Base-by-base conservation (phyloP, 768 basidiomycete species). In the Thelephora aurantiotincta region DNA sequence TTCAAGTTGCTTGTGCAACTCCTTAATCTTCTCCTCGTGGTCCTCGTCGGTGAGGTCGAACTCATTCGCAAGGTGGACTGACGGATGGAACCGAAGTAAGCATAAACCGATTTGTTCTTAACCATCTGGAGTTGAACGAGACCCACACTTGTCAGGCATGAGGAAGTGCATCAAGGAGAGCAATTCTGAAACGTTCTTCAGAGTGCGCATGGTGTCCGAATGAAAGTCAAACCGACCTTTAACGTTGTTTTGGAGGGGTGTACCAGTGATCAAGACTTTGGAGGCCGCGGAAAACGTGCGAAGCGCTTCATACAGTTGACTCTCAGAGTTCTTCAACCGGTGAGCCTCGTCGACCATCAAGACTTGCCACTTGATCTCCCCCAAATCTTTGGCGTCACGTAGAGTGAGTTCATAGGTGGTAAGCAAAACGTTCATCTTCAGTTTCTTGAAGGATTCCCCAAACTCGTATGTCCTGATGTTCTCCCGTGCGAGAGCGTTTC, bases 111-210 rank as follows among this genome's bases (percentile, higher is more conserved):
- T 34, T 43, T 45, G 23, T 20, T 11, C 38, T 34, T 45, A 33
- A 18, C 34, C 11, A 46, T 36, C 46, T 47, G 35, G 42, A 11
- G 35, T 41, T n/a, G 36, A 47, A 14, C 13, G 20, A 54, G 44
- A 58, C 83, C 63, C 54, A 88, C 90, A 99, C 68, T 89, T 90
- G 58, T 98, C 93, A 6, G 96, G 96, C 88, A 96, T 96, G 54
- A 98, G 71, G 73, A 99, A 99, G 63, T 98, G 96, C 94, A 98
- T 98, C 63, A 98, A 68, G 7, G 96, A 90, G 36, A 98, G 71
- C 33, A 99, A 68, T 63, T 99, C 96, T 96, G 45, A 18, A 20
- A 14, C 46, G 33, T 20, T 37, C 16, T 48, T 44, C 43, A 54
- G 36, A 55, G 50, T 36, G 45, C 54, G 51, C 33, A 35, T 35